Base-by-base conservation (phyloP, 148 eudicot species). In the Rhododendron henanense region DNA sequence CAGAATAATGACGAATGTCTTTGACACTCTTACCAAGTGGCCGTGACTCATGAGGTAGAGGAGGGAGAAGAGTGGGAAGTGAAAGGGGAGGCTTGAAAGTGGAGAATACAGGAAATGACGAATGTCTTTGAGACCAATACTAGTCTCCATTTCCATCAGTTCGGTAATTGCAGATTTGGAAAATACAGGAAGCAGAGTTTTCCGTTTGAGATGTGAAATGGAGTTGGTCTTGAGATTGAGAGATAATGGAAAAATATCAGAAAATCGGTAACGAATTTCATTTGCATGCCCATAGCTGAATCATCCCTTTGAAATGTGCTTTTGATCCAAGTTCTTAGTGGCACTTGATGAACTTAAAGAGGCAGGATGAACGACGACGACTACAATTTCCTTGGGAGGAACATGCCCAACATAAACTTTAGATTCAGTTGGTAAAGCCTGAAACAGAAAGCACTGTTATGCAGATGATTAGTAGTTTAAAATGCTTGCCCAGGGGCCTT, bases 291-390 rank as follows among this genome's bases (percentile, higher is more conserved):
- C 93, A 95, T 92, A 78, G 93, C 94, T 77, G 75, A 74, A 82
- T 83, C 82, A n/a, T 90, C 93, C 84, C 73, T 88, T 2, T 21
- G 14, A 73, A 4, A 95, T 91, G 83, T 86, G 89, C 79, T 92
- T 95, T 55, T 93, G 94, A 81, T 94, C 89, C 82, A 95, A 47
- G 31, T 39, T 83, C 53, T 88, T 88, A 23, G 85, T 48, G 8
- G 61, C 28, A 19, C 87, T 82, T 3, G 35, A 83, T 79, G 91
- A 76, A 87, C 33, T 65, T 59, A 85, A 94, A 79, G 87, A 82
- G 10, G 88, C 85, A 69, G 96, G 96, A 31, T 95, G 93, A 61
- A 95, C 50, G 53, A 95, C 50, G 53, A 95, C 90, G 59, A 94
- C 98, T 75, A 89, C 91, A 74, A 94, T 83, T 86, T 93, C 90